A percentile compares a stretch with the other conserved stretches of the same genome.
phyloP scores from a whole-genome alignment of 2,329 filamentous ascomycete species.

The Endoconidiophora laricicola region DNA sequence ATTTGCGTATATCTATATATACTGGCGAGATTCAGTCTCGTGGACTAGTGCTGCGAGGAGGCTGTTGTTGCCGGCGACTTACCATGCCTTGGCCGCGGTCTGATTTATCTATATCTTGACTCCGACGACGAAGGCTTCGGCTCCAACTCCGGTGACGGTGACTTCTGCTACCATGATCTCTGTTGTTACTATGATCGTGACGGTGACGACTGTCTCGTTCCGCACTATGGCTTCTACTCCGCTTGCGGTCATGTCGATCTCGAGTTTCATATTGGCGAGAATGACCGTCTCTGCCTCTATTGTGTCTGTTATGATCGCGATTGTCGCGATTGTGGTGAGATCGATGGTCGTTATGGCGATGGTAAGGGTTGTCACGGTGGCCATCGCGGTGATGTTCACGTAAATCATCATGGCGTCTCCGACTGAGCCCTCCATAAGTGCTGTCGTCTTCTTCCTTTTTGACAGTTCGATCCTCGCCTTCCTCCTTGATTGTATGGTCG shows the following conservation, averaged over 20 bases:
- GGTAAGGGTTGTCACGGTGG: neutral
- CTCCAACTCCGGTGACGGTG: neutral
- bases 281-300: too few species aligned
- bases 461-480: neutral
- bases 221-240: neutral
- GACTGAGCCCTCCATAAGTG: neutral
- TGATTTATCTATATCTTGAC: too few species aligned
- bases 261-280: neutral
- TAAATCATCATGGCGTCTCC: neutral
- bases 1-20: too few species aligned
- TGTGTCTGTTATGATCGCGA: neutral
- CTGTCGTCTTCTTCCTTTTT: neutral
- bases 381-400: neutral
- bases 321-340: neutral
- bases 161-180: too few species aligned
- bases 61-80: neutral
- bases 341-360: neutral
- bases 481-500: neutral
- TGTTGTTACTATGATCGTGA: neutral
- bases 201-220: neutral
- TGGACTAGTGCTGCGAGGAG: neutral
- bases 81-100: neutral
- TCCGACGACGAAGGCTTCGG: neutral
- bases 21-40: too few species aligned
- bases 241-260: neutral